Percentiles rank a stretch among this genome's conserved stretches.
These are phyloP conservation scores for Ophiostoma tasmaniense DNA, from an alignment of 2,329 filamentous ascomycete genomes.

Conservation along the genomic window DNA sequence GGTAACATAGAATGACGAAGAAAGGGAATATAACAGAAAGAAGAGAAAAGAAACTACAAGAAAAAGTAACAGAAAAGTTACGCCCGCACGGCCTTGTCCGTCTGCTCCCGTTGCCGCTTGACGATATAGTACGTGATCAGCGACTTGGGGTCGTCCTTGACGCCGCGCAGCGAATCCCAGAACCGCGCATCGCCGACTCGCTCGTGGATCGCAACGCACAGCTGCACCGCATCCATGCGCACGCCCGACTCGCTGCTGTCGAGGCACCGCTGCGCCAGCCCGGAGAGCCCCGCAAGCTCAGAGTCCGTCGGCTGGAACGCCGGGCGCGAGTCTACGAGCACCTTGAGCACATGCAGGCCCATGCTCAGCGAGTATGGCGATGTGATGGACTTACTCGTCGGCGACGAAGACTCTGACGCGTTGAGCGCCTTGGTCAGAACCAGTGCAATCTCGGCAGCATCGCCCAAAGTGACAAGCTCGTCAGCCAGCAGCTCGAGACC, in stretches of 20 bases:
- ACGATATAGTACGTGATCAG: constrained; percentile 76
- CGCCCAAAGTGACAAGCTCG: constrained; percentile 59
- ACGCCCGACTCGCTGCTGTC: constrained; percentile 54
- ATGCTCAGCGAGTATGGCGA: constrained; percentile 47
- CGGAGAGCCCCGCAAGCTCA: constrained; percentile 44
- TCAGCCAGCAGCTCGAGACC: constrained; percentile 66
- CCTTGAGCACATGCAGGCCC: constrained; percentile 54
- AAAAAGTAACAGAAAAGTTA: neutral
- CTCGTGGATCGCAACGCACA: constrained; percentile 65
- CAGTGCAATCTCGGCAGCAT: constrained; percentile 50
- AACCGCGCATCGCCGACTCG: constrained; percentile 53
- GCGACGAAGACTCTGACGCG: constrained; percentile 29
- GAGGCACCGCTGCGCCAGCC: constrained; percentile 47
- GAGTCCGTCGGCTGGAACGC: constrained; percentile 42
- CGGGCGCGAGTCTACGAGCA: constrained; percentile 43
- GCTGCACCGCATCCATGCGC: constrained; percentile 66
- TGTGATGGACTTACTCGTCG: constrained; percentile 19
- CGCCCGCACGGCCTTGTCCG: neutral
- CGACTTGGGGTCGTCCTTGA: constrained; percentile 66
- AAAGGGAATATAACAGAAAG: neutral
- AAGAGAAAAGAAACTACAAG: neutral
- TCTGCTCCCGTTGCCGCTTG: constrained; percentile 51
- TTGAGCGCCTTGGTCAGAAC: constrained; percentile 45
- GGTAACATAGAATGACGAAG: neutral
- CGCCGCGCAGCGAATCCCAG: constrained; percentile 56